Evolutionary conservation across 495 filamentous ascomycete species (phyloP).

Genomic region (Lepidopterella palustris): DNA sequence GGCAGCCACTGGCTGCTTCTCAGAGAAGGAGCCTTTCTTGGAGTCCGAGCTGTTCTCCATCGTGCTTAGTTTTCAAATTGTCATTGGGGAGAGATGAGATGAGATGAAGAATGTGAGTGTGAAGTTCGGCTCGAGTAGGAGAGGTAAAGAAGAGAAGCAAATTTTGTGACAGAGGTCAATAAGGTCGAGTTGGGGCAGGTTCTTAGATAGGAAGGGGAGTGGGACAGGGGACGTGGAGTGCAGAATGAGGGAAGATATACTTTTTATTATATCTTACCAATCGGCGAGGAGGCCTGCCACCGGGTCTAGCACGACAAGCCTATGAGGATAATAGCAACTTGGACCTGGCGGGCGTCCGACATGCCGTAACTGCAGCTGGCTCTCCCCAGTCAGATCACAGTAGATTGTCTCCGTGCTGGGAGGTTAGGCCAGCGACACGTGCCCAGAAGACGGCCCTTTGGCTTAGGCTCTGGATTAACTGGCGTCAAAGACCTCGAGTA

Average conservation of each 20-base stretch:
- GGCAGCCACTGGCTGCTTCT: not conserved
- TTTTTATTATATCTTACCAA: constrained; percentile 7
- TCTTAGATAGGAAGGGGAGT: not conserved
- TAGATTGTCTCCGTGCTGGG: not conserved
- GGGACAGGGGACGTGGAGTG: not conserved
- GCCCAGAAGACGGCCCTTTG: not conserved
- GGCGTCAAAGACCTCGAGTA: too few species aligned
- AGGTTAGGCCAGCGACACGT: not conserved
- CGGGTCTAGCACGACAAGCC: not conserved
- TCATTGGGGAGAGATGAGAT: constrained; percentile 2
- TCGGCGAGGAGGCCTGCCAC: constrained; percentile 3
- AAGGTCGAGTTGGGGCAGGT: not conserved
- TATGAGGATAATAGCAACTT: not conserved
- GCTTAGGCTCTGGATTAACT: too few species aligned
- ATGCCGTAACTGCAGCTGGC: constrained; percentile 3
- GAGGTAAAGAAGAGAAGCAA: not conserved
- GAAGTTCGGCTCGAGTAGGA: not conserved
- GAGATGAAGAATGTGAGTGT: not conserved
- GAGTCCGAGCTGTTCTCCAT: constrained; percentile 19
- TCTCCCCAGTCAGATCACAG: not conserved
- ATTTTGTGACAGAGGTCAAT: not conserved
- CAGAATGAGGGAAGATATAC: constrained; percentile 1
- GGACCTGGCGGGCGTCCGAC: not conserved
- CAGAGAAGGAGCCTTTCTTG: constrained; percentile 4
- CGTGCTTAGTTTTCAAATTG: constrained; percentile 1